Percentiles rank a stretch among this genome's conserved stretches.
These are phyloP conservation scores for Lenwebbia sp. DNA, from an alignment of 345 rosid genomes.

Conservation along the genomic window DNA sequence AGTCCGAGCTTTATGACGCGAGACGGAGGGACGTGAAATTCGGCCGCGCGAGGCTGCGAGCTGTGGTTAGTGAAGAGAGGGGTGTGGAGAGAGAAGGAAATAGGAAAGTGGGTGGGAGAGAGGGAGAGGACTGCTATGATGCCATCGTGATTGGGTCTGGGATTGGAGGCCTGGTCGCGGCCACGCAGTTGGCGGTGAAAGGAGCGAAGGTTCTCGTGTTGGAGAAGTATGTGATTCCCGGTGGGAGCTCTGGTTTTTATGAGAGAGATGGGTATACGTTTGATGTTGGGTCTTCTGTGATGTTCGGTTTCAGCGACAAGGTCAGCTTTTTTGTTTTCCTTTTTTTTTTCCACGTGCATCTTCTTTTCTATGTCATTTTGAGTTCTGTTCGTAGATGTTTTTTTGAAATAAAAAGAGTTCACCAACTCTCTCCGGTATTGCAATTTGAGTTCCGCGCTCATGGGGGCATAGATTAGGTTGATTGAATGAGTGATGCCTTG, in stretches of 20 bases:
- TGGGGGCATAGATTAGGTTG: not conserved
- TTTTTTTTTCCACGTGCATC: not conserved
- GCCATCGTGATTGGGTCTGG: constrained; percentile 91
- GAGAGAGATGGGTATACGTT: constrained; percentile 81
- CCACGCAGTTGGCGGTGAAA: constrained; percentile 80
- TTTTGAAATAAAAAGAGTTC: not conserved
- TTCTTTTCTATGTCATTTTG: not conserved
- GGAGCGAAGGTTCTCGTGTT: constrained; percentile 79
- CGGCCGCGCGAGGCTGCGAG: not conserved
- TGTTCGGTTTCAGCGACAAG: constrained; percentile 94
- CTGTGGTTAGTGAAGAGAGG: not conserved
- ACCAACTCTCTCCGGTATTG: not conserved
- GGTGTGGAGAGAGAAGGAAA: not conserved
- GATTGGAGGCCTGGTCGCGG: constrained; percentile 88
- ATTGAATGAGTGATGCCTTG: not conserved
- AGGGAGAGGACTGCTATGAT: constrained; percentile 34
- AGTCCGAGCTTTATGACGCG: not conserved
- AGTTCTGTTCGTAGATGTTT: not conserved
- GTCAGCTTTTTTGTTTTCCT: constrained; percentile 17
- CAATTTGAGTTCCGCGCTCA: not conserved
- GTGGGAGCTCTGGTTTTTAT: constrained; percentile 92
- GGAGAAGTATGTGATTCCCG: constrained; percentile 94
- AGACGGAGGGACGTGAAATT: not conserved
- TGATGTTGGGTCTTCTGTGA: constrained; percentile 95
- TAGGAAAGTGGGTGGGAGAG: not conserved